Evolutionary conservation across 345 rosid genomes (phyloP).

Genomic region (Lepidium africanum): DNA sequence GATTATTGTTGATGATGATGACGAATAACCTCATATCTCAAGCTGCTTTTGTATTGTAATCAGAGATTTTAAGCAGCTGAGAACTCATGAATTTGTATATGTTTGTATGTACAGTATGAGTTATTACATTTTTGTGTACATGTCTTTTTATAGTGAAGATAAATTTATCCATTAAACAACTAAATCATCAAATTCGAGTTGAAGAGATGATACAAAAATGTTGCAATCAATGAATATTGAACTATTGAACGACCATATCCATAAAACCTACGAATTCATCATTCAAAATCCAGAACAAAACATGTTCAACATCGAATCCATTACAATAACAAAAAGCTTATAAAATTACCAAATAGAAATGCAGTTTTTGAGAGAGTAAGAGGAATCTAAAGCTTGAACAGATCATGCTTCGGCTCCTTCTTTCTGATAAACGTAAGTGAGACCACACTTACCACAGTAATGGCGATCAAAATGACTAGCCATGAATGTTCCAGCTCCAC

Average conservation of each 20-base stretch:
- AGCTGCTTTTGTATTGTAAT: background rate
- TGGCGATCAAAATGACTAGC: conserved; percentile 33
- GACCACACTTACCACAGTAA: conserved; percentile 34
- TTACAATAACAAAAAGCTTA: background rate
- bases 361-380: background rate
- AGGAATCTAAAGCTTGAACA: background rate
- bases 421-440: conserved; percentile 29
- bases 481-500: conserved; percentile 33
- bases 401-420: conserved; percentile 20
- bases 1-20: conserved; percentile 1
- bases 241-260: background rate
- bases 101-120: background rate
- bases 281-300: conserved; percentile 5
- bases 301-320: conserved; percentile 13
- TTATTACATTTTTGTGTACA: conserved; percentile 5
- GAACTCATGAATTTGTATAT: background rate
- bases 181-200: background rate
- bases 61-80: background rate
- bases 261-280: background rate
- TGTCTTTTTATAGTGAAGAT: background rate
- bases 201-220: background rate
- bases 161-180: background rate
- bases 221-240: background rate
- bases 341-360: conserved; percentile 4
- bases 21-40: background rate